Conservation (phyloP, 2,329 filamentous ascomycete species). For the Tolypocladium endophyticum region DNA sequence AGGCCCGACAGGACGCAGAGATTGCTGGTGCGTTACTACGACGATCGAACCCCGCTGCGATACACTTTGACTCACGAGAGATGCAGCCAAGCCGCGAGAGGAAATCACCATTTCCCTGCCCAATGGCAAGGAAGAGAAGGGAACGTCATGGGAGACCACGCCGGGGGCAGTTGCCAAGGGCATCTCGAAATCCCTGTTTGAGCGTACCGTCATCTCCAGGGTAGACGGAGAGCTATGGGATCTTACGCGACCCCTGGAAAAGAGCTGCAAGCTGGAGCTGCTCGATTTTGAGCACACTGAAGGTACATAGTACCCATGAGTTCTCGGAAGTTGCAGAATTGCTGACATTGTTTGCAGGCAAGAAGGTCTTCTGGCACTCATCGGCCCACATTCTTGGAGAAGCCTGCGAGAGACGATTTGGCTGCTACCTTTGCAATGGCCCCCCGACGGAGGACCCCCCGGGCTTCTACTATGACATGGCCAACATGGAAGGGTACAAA, state of each 20-base stretch:
- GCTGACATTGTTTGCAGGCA: constrained; percentile 37
- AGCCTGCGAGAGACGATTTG: constrained; percentile 80
- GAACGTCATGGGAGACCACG: constrained; percentile 85
- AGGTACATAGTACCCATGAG: constrained; percentile 9
- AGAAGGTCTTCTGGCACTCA: constrained; percentile 97
- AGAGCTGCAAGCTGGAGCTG: constrained; percentile 74
- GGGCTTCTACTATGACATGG: constrained; percentile 98
- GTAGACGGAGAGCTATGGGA: constrained; percentile 87
- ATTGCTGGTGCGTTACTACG: constrained; percentile 30
- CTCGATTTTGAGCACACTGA: constrained; percentile 60
- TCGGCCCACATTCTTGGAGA: constrained; percentile 94
- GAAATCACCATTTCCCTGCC: constrained; percentile 64
- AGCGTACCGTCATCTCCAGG: constrained; percentile 77
- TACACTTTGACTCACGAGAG: constrained; percentile 2
- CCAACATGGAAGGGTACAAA: constrained; percentile 32
- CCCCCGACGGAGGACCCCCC: constrained; percentile 68
- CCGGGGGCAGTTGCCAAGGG: constrained; percentile 66
- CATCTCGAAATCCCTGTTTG: constrained; percentile 77
- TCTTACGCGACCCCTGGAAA: constrained; percentile 79
- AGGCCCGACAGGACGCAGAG: constrained; percentile 73
- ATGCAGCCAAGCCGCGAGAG: constrained; percentile 56
- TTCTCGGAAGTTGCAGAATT: neutral
- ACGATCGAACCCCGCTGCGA: neutral
- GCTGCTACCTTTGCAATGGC: constrained; percentile 86
- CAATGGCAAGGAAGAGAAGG: constrained; percentile 60